Conservation (phyloP, 192 early-diverging fungal species). For the Fimicolochytrium jonesii region DNA sequence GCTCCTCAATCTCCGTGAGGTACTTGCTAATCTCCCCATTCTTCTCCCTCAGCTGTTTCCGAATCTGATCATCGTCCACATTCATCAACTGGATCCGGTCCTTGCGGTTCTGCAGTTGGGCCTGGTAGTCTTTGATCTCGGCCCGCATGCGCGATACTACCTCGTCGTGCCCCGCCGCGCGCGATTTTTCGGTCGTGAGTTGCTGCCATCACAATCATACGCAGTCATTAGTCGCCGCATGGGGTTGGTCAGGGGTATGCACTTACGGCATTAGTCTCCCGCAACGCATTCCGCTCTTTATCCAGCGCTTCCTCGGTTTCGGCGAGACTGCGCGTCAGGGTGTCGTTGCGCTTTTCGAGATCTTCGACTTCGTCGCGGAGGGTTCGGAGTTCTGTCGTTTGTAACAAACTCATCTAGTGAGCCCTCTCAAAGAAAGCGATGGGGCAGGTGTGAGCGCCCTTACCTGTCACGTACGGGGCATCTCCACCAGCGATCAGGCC, state of each 20-base stretch:
- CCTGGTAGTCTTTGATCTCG: slow-evolving; percentile 39
- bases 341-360: slow-evolving; percentile 41
- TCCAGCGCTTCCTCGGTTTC: slow-evolving; percentile 34
- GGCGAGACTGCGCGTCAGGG: slow-evolving; percentile 27
- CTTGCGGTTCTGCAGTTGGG: slow-evolving; percentile 39
- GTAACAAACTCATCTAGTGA: too few relatives aligned
- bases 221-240: neutral
- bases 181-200: slow-evolving; percentile 32
- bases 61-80: slow-evolving; percentile 43
- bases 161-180: slow-evolving; percentile 24
- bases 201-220: neutral
- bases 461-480: slow-evolving; percentile 24
- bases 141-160: slow-evolving; percentile 28
- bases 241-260: neutral
- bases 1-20: slow-evolving; percentile 39
- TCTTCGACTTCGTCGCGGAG: slow-evolving; percentile 41
- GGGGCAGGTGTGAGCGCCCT: neutral
- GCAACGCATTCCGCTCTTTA: slow-evolving; percentile 26
- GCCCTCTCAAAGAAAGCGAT: neutral
- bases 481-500: slow-evolving; percentile 9
- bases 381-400: slow-evolving; percentile 33
- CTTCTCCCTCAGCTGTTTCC: slow-evolving; percentile 43
- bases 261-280: slow-evolving; percentile 27
- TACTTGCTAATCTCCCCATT: slow-evolving; percentile 46
- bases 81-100: slow-evolving; percentile 37